Conservation (phyloP, 257 asterid genomes). For the Ehretia macrophylla region DNA sequence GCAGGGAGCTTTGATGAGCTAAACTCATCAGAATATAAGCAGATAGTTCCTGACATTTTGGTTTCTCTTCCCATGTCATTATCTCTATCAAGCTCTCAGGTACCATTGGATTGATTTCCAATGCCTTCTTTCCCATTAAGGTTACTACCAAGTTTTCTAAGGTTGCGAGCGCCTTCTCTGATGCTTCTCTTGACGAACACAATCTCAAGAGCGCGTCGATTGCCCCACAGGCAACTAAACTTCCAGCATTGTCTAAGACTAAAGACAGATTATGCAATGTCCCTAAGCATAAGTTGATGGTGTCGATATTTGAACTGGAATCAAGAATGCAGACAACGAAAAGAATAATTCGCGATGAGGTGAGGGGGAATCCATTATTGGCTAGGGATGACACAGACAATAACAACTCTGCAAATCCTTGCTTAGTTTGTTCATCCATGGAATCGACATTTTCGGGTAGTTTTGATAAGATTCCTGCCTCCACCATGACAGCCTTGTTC, state of each 20-base stretch:
- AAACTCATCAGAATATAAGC: conserved; percentile 81
- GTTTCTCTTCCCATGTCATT: conserved; percentile 76
- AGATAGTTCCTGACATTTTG: conserved; percentile 68
- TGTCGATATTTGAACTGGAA: conserved; percentile 32
- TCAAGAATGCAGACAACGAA: conserved; percentile 46
- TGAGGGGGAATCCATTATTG: conserved; percentile 41
- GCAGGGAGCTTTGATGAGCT: conserved; percentile 74
- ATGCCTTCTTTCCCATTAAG: conserved; percentile 44
- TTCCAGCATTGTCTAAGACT: conserved; percentile 39
- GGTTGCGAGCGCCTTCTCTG: conserved; percentile 68
- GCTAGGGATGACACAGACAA: conserved; percentile 57
- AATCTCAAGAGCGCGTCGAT: conserved; percentile 29
- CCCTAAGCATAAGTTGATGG: conserved; percentile 41
- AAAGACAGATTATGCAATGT: conserved; percentile 63
- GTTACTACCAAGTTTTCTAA: conserved; percentile 70
- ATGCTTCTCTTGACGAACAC: conserved; percentile 32
- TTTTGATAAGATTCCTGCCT: conserved; percentile 67
- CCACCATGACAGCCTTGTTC: conserved; percentile 84
- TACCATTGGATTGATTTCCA: conserved; percentile 47
- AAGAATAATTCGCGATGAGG: conserved; percentile 43
- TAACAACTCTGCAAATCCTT: conserved; percentile 54
- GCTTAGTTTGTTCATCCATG: conserved; percentile 40
- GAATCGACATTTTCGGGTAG: conserved; percentile 36
- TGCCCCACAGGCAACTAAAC: conserved; percentile 33
- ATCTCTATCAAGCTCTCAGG: conserved; percentile 71